A percentile compares a stretch with the other conserved stretches of the same genome.
These are phyloP conservation scores for Casuarina equisetifolia DNA, from an alignment of 306 rosid species.

Conservation along the genomic window DNA sequence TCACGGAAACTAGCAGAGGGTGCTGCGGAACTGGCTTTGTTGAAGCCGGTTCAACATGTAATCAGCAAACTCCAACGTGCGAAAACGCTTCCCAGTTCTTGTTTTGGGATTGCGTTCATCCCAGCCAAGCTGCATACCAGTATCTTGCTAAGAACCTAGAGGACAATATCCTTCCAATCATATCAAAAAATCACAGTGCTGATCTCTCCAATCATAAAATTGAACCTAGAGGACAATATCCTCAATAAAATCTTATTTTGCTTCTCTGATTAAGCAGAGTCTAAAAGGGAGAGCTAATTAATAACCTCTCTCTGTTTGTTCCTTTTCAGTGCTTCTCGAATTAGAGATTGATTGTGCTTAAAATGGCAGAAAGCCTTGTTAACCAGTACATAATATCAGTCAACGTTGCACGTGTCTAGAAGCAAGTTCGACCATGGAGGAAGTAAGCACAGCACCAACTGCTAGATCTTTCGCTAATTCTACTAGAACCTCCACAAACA, in stretches of 20 bases:
- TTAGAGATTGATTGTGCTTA: background rate
- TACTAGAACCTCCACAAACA: too few species aligned
- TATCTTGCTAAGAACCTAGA: conserved; percentile 30
- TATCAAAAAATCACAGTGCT: background rate
- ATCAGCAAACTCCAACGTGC: conserved; percentile 34
- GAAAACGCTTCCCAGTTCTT: conserved; percentile 35
- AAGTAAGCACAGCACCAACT: too few species aligned
- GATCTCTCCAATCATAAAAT: background rate
- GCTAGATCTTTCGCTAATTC: too few species aligned
- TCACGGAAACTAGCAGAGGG: conserved; percentile 42
- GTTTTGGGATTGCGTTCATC: conserved; percentile 71
- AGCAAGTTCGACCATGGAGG: background rate
- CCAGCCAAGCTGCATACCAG: conserved; percentile 40
- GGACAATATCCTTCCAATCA: conserved; percentile 29
- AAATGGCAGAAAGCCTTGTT: background rate
- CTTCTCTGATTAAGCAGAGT: too few species aligned
- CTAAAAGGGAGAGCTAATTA: background rate
- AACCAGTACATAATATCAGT: background rate
- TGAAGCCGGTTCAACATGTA: conserved; percentile 51
- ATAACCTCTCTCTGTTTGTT: background rate
- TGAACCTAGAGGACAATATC: too few species aligned
- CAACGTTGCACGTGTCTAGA: background rate
- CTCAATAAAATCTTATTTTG: too few species aligned
- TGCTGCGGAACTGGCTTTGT: conserved; percentile 55
- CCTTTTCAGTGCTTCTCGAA: background rate